These are phyloP conservation scores for Medicago arabica DNA, from an alignment of 306 rosid species.

Conservation along the genomic window DNA sequence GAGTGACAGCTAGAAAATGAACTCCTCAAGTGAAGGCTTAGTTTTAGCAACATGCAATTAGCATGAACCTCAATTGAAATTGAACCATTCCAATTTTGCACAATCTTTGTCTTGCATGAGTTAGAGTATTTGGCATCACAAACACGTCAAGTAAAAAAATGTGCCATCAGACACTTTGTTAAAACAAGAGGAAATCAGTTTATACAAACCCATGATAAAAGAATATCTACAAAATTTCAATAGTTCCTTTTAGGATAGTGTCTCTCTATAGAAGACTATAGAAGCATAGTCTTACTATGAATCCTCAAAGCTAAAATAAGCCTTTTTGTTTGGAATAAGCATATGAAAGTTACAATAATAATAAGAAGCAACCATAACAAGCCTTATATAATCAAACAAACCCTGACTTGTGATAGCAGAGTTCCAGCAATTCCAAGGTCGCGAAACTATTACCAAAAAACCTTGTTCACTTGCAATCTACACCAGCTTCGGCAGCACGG, in stretches of 20 bases:
- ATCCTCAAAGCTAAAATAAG: slow-evolving; percentile 37
- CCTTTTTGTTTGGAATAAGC: slow-evolving; percentile 31
- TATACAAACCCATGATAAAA: slow-evolving; percentile 23
- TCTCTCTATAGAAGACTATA: slow-evolving; percentile 11
- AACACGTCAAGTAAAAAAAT: too few species aligned
- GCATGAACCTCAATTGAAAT: slow-evolving; percentile 8
- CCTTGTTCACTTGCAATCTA: slow-evolving; percentile 75
- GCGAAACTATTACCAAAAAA: slow-evolving; percentile 16
- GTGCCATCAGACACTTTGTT: background rate
- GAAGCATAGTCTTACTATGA: slow-evolving; percentile 37
- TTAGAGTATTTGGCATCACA: too few species aligned
- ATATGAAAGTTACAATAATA: slow-evolving; percentile 38
- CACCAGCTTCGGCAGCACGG: slow-evolving; percentile 95
- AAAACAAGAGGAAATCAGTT: slow-evolving; percentile 30
- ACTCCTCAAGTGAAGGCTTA: slow-evolving; percentile 1
- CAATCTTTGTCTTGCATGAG: too few species aligned
- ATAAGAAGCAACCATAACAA: slow-evolving; percentile 43
- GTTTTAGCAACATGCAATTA: slow-evolving; percentile 21
- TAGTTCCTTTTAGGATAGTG: slow-evolving; percentile 35
- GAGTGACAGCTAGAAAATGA: background rate
- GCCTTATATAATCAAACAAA: slow-evolving; percentile 38
- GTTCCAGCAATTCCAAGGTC: slow-evolving; percentile 35
- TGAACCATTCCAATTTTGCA: too few species aligned
- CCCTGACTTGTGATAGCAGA: slow-evolving; percentile 28
- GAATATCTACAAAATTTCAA: slow-evolving; percentile 47